phyloP scores from a whole-genome alignment of 73 alveolate genomes.

The Paramecium sonneborni region DNA sequence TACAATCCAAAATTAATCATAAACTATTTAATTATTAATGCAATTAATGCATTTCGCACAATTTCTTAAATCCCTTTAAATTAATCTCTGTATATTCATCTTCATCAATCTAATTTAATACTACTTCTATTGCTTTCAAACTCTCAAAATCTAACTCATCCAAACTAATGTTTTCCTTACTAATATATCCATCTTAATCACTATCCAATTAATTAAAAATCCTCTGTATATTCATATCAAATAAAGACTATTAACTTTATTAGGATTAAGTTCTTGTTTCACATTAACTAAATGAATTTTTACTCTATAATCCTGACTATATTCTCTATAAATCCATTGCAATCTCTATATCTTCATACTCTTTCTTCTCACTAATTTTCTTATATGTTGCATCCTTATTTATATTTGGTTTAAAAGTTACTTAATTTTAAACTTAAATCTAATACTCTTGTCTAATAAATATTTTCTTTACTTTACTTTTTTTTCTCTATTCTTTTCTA shows the following conservation, averaged over 20 bases:
- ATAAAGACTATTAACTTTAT: not conserved
- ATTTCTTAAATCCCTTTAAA: not conserved
- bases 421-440: not conserved
- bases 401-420: constrained; percentile 3
- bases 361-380: not conserved
- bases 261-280: not conserved
- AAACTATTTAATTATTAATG: not conserved
- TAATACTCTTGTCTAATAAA: not conserved
- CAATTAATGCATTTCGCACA: not conserved
- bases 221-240: not conserved
- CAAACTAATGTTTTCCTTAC: not conserved
- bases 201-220: not conserved
- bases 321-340: not conserved
- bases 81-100: not conserved
- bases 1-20: not conserved
- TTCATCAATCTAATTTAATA: not conserved
- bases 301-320: not conserved
- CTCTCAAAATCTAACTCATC: not conserved
- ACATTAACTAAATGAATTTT: not conserved
- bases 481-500: not conserved
- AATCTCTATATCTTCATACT: not conserved
- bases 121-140: not conserved
- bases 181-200: constrained; percentile 32
- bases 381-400: not conserved
- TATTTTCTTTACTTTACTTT: not conserved